Evolutionary conservation across 2,329 filamentous ascomycete species (phyloP).

Genomic region (Beauveria sp.): DNA sequence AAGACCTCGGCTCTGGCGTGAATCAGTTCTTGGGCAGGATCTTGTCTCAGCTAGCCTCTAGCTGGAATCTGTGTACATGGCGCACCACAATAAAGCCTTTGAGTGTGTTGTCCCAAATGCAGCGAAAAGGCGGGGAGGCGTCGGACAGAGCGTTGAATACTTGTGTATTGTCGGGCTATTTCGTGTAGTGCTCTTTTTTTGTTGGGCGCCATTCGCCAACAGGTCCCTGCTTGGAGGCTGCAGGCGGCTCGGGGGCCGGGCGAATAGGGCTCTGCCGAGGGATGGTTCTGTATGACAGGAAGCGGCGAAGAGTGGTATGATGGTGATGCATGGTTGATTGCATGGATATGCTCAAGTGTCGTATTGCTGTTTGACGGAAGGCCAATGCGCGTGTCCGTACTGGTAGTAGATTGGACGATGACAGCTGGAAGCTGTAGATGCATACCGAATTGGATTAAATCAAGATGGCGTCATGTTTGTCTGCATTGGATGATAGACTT

Average conservation of each 20-base stretch:
- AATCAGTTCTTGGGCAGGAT: not conserved
- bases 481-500: not conserved
- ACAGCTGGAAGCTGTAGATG: not conserved
- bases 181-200: not conserved
- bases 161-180: not conserved
- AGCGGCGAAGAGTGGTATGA: not conserved
- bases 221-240: not conserved
- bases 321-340: not conserved
- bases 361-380: not conserved
- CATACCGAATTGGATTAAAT: not conserved
- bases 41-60: constrained; percentile 3
- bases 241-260: not conserved
- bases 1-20: not conserved
- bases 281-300: not conserved
- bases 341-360: not conserved
- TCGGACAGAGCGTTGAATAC: not conserved
- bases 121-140: not conserved
- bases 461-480: not conserved
- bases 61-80: not conserved
- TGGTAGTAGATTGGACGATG: not conserved
- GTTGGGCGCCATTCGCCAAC: constrained; percentile 1
- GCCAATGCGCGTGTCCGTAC: not conserved
- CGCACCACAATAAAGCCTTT: not conserved
- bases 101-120: not conserved
- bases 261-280: not conserved